Evolutionary conservation across 2,329 filamentous ascomycete genomes (phyloP).

Genomic region (Penicillium sp.): DNA sequence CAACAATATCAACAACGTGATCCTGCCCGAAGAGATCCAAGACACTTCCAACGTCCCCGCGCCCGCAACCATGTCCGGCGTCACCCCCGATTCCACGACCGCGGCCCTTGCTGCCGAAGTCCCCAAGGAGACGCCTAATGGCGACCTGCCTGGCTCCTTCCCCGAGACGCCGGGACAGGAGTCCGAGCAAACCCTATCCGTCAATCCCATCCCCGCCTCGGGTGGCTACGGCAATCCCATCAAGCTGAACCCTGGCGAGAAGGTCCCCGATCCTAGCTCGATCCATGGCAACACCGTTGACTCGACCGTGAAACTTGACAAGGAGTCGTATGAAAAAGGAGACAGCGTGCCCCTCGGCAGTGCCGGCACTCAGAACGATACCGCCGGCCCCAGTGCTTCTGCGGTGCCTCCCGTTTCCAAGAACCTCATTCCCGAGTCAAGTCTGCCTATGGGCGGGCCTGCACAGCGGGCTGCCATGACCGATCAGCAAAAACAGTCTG

Average conservation of each 20-base stretch:
- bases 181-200: conserved; percentile 41
- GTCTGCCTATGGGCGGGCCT: conserved; percentile 63
- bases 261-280: conserved; percentile 66
- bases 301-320: conserved; percentile 64
- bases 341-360: conserved; percentile 51
- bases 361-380: conserved; percentile 43
- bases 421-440: conserved; percentile 77
- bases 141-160: conserved; percentile 62
- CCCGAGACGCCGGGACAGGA: conserved; percentile 67
- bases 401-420: conserved; percentile 57
- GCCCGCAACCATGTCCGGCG: conserved; percentile 54
- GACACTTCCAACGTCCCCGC: conserved; percentile 4
- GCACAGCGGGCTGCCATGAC: conserved; percentile 29
- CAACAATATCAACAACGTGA: conserved; percentile 90
- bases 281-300: conserved; percentile 70
- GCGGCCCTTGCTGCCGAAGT: conserved; percentile 56
- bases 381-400: conserved; percentile 37
- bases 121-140: conserved; percentile 55
- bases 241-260: conserved; percentile 73
- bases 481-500: conserved; percentile 5
- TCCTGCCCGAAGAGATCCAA: conserved; percentile 69
- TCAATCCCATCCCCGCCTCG: conserved; percentile 60
- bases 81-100: conserved; percentile 69
- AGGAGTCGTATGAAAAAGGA: conserved; percentile 81
- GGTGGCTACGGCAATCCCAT: conserved; percentile 72